Percentiles rank a stretch among this genome's conserved stretches.
Conservation (phyloP, 1,284 basidiomycete genomes). For the Phellopilus nigrolimitatus region DNA sequence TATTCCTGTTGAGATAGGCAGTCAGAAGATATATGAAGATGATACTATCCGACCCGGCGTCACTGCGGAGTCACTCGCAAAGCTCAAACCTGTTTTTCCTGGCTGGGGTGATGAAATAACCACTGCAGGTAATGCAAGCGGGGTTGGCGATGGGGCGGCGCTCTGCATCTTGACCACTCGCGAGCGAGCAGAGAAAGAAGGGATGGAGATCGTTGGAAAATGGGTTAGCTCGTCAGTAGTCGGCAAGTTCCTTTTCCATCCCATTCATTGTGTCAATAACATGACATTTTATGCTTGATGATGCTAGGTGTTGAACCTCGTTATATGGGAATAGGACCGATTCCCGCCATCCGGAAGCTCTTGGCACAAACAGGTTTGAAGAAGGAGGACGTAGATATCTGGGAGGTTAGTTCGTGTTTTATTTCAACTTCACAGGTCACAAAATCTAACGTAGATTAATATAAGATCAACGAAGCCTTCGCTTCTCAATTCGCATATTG, state of each 20-base stretch:
- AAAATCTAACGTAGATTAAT: constrained; percentile 8
- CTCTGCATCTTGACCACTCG: constrained; percentile 85
- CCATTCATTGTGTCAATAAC: not conserved
- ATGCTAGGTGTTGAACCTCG: constrained; percentile 74
- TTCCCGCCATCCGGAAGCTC: constrained; percentile 80
- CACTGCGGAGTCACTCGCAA: constrained; percentile 60
- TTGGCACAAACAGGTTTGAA: constrained; percentile 69
- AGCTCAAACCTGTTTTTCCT: constrained; percentile 71
- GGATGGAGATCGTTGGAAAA: constrained; percentile 86
- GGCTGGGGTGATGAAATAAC: constrained; percentile 74
- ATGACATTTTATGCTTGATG: too few species aligned
- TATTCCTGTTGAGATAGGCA: constrained; percentile 64
- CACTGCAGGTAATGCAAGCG: constrained; percentile 83
- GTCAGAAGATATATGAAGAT: constrained; percentile 57
- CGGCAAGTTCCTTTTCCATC: constrained; percentile 41
- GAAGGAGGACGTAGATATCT: constrained; percentile 85
- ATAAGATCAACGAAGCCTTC: constrained; percentile 73
- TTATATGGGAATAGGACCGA: constrained; percentile 84
- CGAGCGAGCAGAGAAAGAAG: constrained; percentile 77
- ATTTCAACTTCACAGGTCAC: constrained; percentile 37
- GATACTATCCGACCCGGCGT: constrained; percentile 80
- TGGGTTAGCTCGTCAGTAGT: constrained; percentile 80
- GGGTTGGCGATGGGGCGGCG: constrained; percentile 93
- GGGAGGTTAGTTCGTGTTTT: constrained; percentile 60
- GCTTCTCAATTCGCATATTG: constrained; percentile 86